phyloP scores from a whole-genome alignment of 2,329 filamentous ascomycete species.

The Pleurostoma richardsiae region DNA sequence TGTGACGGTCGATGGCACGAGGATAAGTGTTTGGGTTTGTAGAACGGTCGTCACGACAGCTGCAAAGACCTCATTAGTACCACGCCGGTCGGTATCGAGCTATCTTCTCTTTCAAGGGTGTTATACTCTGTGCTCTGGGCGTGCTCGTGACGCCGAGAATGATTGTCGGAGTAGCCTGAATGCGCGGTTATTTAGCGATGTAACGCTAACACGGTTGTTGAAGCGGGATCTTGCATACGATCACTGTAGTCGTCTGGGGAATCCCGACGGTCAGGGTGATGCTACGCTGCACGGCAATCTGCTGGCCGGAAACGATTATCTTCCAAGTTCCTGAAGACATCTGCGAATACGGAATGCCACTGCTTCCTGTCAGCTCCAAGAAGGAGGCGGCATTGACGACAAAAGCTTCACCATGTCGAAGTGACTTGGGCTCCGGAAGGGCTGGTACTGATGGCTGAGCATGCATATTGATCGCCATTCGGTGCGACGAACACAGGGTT shows the following conservation, averaged over 20 bases:
- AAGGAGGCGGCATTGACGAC: no score
- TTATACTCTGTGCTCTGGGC: constrained; percentile 25
- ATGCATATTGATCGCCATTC: constrained; percentile 24
- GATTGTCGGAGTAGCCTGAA: constrained; percentile 30
- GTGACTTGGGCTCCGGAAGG: constrained; percentile 25
- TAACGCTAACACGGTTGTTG: background rate
- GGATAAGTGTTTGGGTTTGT: constrained; percentile 27
- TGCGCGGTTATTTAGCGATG: background rate
- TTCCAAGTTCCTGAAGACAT: constrained; percentile 30
- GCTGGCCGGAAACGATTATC: constrained; percentile 27
- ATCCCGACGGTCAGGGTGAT: constrained; percentile 25
- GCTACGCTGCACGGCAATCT: constrained; percentile 28
- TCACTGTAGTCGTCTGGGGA: constrained; percentile 24
- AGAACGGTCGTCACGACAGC: constrained; percentile 17
- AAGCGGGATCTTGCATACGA: constrained; percentile 15
- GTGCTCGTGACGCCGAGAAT: constrained; percentile 29
- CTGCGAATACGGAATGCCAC: constrained; percentile 28
- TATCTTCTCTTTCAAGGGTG: background rate
- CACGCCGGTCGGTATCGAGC: background rate
- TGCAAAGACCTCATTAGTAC: constrained; percentile 4
- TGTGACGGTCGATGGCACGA: constrained; percentile 25
- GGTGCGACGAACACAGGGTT: constrained; percentile 27
- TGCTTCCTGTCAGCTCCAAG: constrained; percentile 5
- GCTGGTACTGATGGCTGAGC: constrained; percentile 26
- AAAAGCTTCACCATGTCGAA: constrained; percentile 26